A percentile compares a stretch with the other conserved stretches of the same genome.
phyloP scores from a whole-genome alignment of 495 filamentous ascomycete genomes.

The Talaromyces thailandensis region DNA sequence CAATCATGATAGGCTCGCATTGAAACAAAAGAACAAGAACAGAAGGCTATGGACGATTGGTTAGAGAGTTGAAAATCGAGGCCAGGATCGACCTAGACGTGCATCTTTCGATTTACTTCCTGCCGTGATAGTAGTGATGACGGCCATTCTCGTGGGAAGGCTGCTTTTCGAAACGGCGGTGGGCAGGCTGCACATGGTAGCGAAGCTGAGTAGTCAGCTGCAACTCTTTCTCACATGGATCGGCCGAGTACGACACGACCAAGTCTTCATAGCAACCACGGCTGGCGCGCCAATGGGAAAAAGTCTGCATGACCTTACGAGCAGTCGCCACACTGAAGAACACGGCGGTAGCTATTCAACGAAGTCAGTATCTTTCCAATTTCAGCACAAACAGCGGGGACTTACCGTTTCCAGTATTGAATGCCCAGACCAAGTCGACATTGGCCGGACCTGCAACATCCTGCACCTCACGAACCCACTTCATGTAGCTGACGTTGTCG shows the following conservation, averaged over 20 bases:
- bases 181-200: constrained; percentile 1
- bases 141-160: constrained; percentile 12
- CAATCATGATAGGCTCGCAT: not conserved
- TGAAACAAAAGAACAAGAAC: not conserved
- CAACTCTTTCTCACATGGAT: constrained; percentile 28
- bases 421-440: constrained; percentile 25
- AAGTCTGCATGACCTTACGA: constrained; percentile 21
- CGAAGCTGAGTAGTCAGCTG: constrained; percentile 11
- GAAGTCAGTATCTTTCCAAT: not conserved
- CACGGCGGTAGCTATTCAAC: constrained; percentile 21
- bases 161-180: not conserved
- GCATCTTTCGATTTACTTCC: not conserved
- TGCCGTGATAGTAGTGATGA: not conserved
- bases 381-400: not conserved
- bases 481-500: constrained; percentile 16
- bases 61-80: not conserved
- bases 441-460: constrained; percentile 19
- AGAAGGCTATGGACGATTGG: not conserved
- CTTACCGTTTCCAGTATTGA: constrained; percentile 30
- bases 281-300: constrained; percentile 16
- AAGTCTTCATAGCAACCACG: constrained; percentile 20
- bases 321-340: constrained; percentile 25
- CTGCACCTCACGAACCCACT: constrained; percentile 23
- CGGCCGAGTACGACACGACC: constrained; percentile 24
- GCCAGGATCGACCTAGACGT: not conserved